Base-by-base conservation (phyloP, 306 rosid species). In the Senna tora region DNA sequence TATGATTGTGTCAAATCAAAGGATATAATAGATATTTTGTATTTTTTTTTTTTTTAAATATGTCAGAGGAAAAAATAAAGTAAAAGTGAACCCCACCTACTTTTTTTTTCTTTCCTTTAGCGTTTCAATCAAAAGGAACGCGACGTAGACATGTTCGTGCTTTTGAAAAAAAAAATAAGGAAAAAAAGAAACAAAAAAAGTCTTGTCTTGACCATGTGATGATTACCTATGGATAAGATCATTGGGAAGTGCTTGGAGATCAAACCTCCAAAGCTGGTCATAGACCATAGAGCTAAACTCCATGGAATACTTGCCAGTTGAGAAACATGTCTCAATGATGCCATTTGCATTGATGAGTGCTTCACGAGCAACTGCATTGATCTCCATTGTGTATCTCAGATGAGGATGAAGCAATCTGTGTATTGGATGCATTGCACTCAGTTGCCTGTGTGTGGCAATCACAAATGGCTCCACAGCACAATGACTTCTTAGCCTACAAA, bases 341-440 rank as follows among this genome's bases (percentile, higher is more conserved):
- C 88, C 88, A 72, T 46, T 28, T 28, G 77, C 83, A 57, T 13
- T 84, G 20, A 72, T 81, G 67, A 84, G 88, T 5, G 42, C 21
- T 46, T 75, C 17, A 19, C 77, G 81, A 0, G 81, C 88, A 30
- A 84, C 72, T 9, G 88, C 14, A 25, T 84, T 84, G 65, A 83
- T 83, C 58, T 53, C 73, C 78, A 83, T 3, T 0, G 88, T 81
- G 28, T 67, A 84, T 78, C 82, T 81, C 72, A 84, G 45, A 69
- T 81, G 88, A 57, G 88, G 88, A 78, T 78, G 77, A 11, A 75
- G 39, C 63, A 84, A 69, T 71, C 58, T 81, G 7, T 78, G 56
- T 15, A 84, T 75, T 67, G 88, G 84, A 72, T 84, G 88, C 82
- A 84, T 81, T 13, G 69, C 19, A 20, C 88, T 84, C 2, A 84